Percentiles rank a stretch among this genome's conserved stretches.
Evolutionary conservation across 345 rosid species (phyloP).

Genomic region (Firmiana major): DNA sequence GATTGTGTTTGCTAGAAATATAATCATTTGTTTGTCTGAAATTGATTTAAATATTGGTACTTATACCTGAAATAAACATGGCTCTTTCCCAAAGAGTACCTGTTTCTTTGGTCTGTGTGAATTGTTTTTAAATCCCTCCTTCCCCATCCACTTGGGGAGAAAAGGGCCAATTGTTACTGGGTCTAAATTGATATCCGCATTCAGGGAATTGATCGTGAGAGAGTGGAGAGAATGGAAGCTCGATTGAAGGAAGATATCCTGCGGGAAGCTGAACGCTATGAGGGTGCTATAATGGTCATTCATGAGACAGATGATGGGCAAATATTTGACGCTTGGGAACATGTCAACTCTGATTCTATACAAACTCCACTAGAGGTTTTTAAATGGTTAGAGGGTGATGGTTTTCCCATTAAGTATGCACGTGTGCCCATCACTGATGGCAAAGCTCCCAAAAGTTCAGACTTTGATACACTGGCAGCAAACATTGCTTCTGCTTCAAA

Average conservation of each 20-base stretch:
- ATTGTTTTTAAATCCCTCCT: neutral
- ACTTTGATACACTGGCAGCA: constrained; percentile 67
- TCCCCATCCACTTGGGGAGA: neutral
- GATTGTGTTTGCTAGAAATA: neutral
- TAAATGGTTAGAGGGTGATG: constrained; percentile 75
- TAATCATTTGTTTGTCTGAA: neutral
- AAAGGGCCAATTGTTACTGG: constrained; percentile 1
- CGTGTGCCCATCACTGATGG: constrained; percentile 98
- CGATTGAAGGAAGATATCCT: constrained; percentile 89
- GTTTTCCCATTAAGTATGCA: constrained; percentile 83
- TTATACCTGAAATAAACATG: neutral
- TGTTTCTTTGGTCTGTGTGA: neutral
- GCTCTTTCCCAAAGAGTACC: neutral
- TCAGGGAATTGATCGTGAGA: constrained; percentile 91
- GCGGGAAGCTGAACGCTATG: constrained; percentile 80
- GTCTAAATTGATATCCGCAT: constrained; percentile 21
- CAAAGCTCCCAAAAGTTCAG: constrained; percentile 97
- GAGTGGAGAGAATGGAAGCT: constrained; percentile 98
- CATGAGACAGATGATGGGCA: constrained; percentile 82
- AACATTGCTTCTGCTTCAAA: constrained; percentile 86
- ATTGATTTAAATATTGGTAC: neutral
- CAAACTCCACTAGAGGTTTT: constrained; percentile 95
- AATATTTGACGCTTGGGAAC: constrained; percentile 93
- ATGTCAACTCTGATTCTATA: constrained; percentile 61
- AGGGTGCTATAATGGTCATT: constrained; percentile 93